Percentiles rank a stretch among this genome's conserved stretches.
Conservation (phyloP, 2,329 filamentous ascomycete species). For the Phyllosticta ampelicida region DNA sequence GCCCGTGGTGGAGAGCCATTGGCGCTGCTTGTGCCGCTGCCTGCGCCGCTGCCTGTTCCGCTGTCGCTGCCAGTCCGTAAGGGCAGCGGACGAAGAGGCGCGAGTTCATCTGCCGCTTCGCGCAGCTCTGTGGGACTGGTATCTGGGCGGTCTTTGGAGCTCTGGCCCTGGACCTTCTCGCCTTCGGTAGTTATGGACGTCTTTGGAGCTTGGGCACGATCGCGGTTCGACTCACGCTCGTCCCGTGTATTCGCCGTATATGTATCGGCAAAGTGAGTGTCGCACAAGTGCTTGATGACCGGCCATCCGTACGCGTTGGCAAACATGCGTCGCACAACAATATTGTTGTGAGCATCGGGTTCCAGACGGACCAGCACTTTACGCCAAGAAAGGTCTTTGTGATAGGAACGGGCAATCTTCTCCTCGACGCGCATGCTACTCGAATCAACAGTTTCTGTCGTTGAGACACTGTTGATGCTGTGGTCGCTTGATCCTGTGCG, state of each 20-base stretch:
- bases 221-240: conserved; percentile 53
- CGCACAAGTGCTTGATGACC: conserved; percentile 86
- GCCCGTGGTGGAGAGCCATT: neutral
- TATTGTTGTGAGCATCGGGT: conserved; percentile 97
- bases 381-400: conserved; percentile 83
- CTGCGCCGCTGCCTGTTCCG: conserved; percentile 13
- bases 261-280: conserved; percentile 83
- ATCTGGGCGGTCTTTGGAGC: conserved; percentile 25
- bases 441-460: conserved; percentile 7
- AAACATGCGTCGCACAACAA: conserved; percentile 92
- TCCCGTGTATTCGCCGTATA: conserved; percentile 55
- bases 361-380: conserved; percentile 94
- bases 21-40: conserved; percentile 11
- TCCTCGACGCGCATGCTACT: conserved; percentile 81
- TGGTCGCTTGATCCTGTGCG: conserved; percentile 32
- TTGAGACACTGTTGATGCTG: conserved; percentile 7
- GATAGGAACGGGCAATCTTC: conserved; percentile 93
- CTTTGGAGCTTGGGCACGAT: conserved; percentile 54
- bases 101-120: conserved; percentile 35
- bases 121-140: conserved; percentile 38
- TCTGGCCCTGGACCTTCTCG: conserved; percentile 48
- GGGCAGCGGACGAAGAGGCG: conserved; percentile 18
- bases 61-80: conserved; percentile 14
- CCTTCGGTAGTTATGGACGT: conserved; percentile 52
- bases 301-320: conserved; percentile 97